These are phyloP conservation scores for Pleodorina starrii DNA, from an alignment of 139 green algal genomes.

Conservation along the genomic window DNA sequence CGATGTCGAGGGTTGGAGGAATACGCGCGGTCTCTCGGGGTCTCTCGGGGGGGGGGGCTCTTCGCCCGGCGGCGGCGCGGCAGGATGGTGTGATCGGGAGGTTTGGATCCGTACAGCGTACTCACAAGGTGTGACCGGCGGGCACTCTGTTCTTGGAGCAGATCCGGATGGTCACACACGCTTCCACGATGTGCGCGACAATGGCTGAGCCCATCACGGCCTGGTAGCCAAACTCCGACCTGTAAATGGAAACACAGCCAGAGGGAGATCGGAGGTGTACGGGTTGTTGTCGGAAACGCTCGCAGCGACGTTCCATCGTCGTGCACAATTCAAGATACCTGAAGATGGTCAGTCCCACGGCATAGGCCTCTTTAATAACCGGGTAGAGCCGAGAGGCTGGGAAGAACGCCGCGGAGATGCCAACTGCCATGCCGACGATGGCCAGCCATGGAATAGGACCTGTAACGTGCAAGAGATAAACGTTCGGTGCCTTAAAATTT, in stretches of 20 bases:
- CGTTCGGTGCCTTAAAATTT: not conserved
- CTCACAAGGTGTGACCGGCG: not conserved
- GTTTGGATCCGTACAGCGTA: not conserved
- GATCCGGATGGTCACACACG: not conserved
- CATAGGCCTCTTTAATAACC: not conserved
- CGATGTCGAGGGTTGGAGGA: not conserved
- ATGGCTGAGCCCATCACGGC: not conserved
- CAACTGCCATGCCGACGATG: not conserved
- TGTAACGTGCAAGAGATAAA: not conserved
- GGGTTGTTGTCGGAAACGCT: not conserved
- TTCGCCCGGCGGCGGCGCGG: not conserved
- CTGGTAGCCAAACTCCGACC: conserved; percentile 6
- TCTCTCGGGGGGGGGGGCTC: not conserved
- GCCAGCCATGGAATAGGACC: conserved; percentile 10
- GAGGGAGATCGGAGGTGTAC: not conserved
- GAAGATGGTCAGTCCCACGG: not conserved
- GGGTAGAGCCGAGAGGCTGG: not conserved
- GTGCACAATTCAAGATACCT: not conserved
- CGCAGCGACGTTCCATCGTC: not conserved
- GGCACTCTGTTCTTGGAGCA: conserved; percentile 9
- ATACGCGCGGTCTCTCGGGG: not conserved
- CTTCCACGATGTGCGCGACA: not conserved
- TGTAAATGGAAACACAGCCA: too few species aligned
- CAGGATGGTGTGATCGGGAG: not conserved
- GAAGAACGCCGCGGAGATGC: not conserved